phyloP scores from a whole-genome alignment of 2,329 filamentous ascomycete species.

The Aureobasidium vineae region DNA sequence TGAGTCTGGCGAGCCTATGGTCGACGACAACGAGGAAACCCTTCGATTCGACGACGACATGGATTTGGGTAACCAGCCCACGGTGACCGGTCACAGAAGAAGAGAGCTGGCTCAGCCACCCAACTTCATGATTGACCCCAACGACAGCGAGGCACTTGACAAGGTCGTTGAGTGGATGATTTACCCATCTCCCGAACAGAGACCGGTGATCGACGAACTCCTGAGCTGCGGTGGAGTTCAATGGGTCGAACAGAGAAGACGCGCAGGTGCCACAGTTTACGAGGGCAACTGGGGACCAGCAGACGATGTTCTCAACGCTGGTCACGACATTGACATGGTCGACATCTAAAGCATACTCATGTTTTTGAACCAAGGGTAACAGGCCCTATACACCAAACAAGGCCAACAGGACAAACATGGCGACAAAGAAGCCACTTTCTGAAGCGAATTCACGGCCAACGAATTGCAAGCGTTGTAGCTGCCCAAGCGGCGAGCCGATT shows the following conservation, averaged over 20 bases:
- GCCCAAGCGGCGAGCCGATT: background rate
- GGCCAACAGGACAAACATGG: constrained; percentile 20
- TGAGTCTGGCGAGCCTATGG: constrained; percentile 62
- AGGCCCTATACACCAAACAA: constrained; percentile 14
- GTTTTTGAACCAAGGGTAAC: background rate
- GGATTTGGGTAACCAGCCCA: constrained; percentile 28
- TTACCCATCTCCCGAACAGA: constrained; percentile 65
- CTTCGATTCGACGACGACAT: constrained; percentile 36
- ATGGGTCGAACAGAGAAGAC: constrained; percentile 75
- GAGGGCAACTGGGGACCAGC: constrained; percentile 93
- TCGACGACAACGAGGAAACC: constrained; percentile 32
- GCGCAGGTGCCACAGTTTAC: constrained; percentile 88
- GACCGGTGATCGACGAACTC: constrained; percentile 73
- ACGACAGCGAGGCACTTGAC: constrained; percentile 73
- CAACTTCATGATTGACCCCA: constrained; percentile 79
- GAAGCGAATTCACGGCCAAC: background rate
- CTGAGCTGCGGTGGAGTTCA: constrained; percentile 69
- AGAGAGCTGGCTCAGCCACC: constrained; percentile 68
- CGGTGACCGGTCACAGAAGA: constrained; percentile 31
- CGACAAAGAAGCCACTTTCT: constrained; percentile 16
- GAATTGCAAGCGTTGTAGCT: background rate
- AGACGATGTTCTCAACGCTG: constrained; percentile 58
- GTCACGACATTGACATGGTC: constrained; percentile 60
- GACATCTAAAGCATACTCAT: constrained; percentile 43
- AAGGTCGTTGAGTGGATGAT: constrained; percentile 87